Base-by-base conservation (phyloP, 108 stramenopile genomes). In the Epipyxis sp. region DNA sequence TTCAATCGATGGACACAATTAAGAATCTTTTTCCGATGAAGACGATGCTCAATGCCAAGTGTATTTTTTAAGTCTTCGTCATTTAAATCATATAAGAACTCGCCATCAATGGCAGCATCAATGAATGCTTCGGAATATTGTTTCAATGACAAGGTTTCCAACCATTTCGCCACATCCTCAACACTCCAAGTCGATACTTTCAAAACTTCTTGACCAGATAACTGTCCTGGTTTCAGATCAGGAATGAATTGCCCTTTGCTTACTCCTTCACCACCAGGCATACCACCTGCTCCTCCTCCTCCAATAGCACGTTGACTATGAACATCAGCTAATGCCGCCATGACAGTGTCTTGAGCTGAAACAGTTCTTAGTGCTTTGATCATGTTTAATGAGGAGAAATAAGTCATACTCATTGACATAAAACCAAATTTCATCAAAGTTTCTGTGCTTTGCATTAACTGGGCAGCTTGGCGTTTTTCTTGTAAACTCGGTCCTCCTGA, bases 361-460 rank as follows among this genome's bases (percentile, higher is more conserved):
- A 92, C 91, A 50, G 80, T 85, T 68, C 91, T 87, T 92, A 94
- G 90, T n/a, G 93, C 93, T 29, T 88, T 81, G 79, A 94, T 89
- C 93, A 94, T 94, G 82, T 94, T 94, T 42, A 94, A 81, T 25
- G 88, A 86, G 71, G 87, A 89, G 59, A 94, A 94, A 83, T 94
- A 94, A 16, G 93, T 92, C 83, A 94, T 84, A 37, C 85, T 88
- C 93, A 94, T 94, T 76, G 86, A 86, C 91, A 92, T 92, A 82
- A 94, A 94, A 0, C 92, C 92, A 71, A 94, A 94, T 82, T 94
- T 92, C 92, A 94, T 92, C 77, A 94, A 87, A 1, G 89, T 89
- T 81, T 94, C 93, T 25, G 93, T 92, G 25, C 88, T 89, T 79
- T 90, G 88, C 85, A 92, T 92, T 46, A 94, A 86, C 62, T 92